Evolutionary conservation across 2,329 filamentous ascomycete species (phyloP).

Genomic region (Fusarium annulatum): DNA sequence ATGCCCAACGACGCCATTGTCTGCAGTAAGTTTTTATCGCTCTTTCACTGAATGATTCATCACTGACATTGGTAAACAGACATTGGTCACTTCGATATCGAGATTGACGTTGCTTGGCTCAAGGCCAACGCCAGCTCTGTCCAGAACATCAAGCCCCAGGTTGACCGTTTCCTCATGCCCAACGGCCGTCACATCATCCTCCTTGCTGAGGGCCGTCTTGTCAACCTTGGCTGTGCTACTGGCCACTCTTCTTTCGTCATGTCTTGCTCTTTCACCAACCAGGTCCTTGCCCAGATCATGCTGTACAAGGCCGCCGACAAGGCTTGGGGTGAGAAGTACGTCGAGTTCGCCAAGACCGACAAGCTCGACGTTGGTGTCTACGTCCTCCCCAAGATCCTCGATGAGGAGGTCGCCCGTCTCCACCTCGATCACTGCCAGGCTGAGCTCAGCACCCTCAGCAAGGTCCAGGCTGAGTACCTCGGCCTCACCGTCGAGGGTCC

Average conservation of each 20-base stretch:
- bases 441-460: conserved; percentile 87
- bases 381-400: conserved; percentile 95
- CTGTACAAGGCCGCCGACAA: conserved; percentile 93
- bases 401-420: conserved; percentile 96
- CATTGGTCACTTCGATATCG: conserved; percentile 99
- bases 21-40: conserved; percentile 74
- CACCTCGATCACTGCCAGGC: conserved; percentile 94
- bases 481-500: conserved; percentile 86
- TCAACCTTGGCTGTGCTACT: conserved; percentile 99
- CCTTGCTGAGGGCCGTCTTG: conserved; percentile 96
- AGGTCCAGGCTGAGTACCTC: conserved; percentile 94
- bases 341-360: conserved; percentile 92
- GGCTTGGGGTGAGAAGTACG: conserved; percentile 91
- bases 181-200: conserved; percentile 98
- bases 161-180: conserved; percentile 96
- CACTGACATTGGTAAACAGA: conserved; percentile 56
- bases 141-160: conserved; percentile 99
- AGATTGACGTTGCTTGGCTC: conserved; percentile 99
- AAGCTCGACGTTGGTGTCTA: conserved; percentile 94
- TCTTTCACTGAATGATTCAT: conserved; percentile 7
- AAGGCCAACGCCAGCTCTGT: conserved; percentile 95
- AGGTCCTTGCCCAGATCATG: conserved; percentile 99
- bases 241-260: conserved; percentile 99
- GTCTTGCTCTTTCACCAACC: conserved; percentile 99
- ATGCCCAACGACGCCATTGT: conserved; percentile 99